Evolutionary conservation across 2,329 filamentous ascomycete species (phyloP).

Genomic region (Septoria linicola): DNA sequence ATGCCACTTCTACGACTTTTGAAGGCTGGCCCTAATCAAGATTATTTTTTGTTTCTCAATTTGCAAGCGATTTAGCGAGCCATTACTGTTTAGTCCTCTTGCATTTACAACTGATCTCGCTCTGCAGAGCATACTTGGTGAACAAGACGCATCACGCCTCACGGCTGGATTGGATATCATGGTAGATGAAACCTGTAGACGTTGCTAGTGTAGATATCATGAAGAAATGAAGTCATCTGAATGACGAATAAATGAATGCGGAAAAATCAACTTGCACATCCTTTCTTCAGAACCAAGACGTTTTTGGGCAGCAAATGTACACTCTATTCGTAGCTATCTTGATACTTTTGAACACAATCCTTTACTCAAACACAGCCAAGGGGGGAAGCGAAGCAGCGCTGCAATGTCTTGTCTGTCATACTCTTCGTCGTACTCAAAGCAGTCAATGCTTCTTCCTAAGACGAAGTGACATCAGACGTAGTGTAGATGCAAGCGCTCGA

Average conservation of each 20-base stretch:
- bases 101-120: background rate
- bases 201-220: background rate
- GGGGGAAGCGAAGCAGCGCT: background rate
- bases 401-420: too few species aligned
- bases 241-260: constrained; percentile 2
- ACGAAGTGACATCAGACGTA: constrained; percentile 28
- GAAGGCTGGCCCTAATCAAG: constrained; percentile 25
- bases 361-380: background rate
- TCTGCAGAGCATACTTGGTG: background rate
- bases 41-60: constrained; percentile 6
- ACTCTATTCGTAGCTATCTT: too few species aligned
- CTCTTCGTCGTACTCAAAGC: too few species aligned
- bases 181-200: too few species aligned
- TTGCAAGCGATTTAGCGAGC: constrained; percentile 25
- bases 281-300: too few species aligned
- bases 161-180: too few species aligned
- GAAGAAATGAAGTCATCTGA: background rate
- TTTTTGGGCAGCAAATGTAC: too few species aligned
- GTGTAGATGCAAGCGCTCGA: constrained; percentile 38
- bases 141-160: constrained; percentile 10
- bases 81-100: background rate
- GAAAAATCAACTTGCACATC: too few species aligned
- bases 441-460: constrained; percentile 16
- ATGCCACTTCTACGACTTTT: constrained; percentile 6
- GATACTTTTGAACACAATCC: too few species aligned